Conservation (phyloP, 306 rosid species). For the Vigna trinervia region DNA sequence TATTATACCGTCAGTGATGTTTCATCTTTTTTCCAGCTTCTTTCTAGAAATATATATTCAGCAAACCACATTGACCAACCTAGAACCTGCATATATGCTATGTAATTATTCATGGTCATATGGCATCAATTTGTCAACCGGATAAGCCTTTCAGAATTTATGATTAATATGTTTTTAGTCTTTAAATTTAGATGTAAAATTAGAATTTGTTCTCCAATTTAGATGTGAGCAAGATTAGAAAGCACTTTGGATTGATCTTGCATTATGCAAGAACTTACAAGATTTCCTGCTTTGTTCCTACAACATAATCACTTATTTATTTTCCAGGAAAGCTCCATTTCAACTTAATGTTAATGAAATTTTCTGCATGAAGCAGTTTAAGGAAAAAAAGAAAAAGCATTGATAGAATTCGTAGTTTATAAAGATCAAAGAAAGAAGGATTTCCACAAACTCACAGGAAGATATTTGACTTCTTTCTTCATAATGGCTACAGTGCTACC, state of each 20-base stretch:
- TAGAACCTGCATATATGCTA: constrained; percentile 61
- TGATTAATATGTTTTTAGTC: too few species aligned
- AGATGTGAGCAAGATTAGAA: constrained; percentile 3
- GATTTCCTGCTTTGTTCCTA: background rate
- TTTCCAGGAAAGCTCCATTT: constrained; percentile 7
- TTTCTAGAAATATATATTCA: constrained; percentile 79
- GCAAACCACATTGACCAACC: constrained; percentile 99
- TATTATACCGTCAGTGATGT: constrained; percentile 63
- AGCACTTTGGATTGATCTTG: background rate
- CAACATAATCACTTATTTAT: background rate
- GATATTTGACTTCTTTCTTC: constrained; percentile 75
- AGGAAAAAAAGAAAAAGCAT: background rate
- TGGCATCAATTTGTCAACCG: constrained; percentile 16
- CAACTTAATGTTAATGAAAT: background rate
- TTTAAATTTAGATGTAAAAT: too few species aligned
- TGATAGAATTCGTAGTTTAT: background rate
- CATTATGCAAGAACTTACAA: background rate
- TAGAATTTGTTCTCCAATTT: too few species aligned
- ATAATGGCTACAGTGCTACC: constrained; percentile 85
- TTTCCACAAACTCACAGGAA: constrained; percentile 66
- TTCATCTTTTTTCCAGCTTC: constrained; percentile 85
- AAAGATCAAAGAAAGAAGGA: constrained; percentile 4
- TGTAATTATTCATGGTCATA: background rate
- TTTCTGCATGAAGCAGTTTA: constrained; percentile 17
- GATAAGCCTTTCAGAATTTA: background rate